phyloP scores from a whole-genome alignment of 208 protist species.

The Strigomonas galati region DNA sequence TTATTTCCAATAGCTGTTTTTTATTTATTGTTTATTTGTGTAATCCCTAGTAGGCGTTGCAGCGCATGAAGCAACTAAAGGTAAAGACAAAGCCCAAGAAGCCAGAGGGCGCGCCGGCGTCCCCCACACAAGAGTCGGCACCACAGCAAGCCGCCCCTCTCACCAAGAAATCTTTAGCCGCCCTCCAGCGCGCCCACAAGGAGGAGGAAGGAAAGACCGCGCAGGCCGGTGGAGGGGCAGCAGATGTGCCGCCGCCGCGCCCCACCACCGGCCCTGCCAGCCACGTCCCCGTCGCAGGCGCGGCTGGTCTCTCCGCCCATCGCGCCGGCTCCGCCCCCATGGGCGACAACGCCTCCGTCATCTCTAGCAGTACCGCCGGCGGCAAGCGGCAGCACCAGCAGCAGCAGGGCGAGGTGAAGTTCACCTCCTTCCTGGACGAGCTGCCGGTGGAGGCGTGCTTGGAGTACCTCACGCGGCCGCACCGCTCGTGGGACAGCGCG shows the following conservation, averaged over 20 bases:
- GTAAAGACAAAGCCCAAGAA: background rate
- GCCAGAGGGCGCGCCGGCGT: background rate
- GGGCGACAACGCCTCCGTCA: conserved; percentile 3
- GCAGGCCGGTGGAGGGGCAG: background rate
- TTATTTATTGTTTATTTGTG: too few relatives aligned
- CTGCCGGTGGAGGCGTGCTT: conserved; percentile 70
- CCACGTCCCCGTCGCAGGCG: background rate
- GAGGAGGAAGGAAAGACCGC: background rate
- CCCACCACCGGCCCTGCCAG: background rate
- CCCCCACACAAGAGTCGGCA: too few relatives aligned
- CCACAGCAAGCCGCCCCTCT: background rate
- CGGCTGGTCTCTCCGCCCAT: background rate
- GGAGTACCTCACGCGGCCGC: conserved; percentile 83
- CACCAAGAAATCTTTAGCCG: conserved; percentile 8
- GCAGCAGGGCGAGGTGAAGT: conserved; percentile 19
- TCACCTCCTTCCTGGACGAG: conserved; percentile 66
- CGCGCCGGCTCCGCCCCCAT: background rate
- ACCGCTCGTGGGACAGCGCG: conserved; percentile 85
- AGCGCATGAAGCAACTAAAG: background rate
- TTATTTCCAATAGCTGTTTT: background rate
- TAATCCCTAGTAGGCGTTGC: background rate
- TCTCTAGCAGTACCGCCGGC: background rate
- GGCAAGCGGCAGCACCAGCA: background rate
- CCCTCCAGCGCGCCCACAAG: background rate
- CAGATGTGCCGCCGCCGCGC: background rate